These are phyloP conservation scores for Aristolochia fimbriata DNA, from an alignment of 164 flowering plant species.

Conservation along the genomic window DNA sequence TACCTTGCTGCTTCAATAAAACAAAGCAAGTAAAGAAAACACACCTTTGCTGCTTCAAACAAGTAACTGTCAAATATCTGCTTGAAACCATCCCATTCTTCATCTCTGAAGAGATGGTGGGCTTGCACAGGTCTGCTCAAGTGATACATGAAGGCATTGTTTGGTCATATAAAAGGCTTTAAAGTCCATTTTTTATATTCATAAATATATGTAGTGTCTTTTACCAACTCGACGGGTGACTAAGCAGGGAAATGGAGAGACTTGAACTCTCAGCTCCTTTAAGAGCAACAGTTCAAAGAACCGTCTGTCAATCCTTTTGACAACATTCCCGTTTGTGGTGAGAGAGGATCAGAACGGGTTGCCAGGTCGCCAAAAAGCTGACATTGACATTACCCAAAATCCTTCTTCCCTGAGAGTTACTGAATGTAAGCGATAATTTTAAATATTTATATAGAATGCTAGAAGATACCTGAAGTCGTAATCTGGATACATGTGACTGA, in stretches of 20 bases:
- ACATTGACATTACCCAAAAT: constrained; percentile 97
- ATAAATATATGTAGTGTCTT: constrained; percentile 18
- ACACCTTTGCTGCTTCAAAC: constrained; percentile 87
- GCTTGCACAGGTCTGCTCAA: constrained; percentile 78
- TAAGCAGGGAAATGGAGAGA: constrained; percentile 97
- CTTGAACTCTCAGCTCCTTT: constrained; percentile 98
- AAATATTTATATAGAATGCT: not conserved
- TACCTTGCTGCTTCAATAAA: too few species aligned
- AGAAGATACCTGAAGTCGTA: constrained; percentile 90
- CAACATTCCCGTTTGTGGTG: constrained; percentile 74
- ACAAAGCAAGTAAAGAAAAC: too few species aligned
- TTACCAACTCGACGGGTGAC: constrained; percentile 2
- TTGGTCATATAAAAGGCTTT: too few species aligned
- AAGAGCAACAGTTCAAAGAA: constrained; percentile 84
- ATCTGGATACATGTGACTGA: constrained; percentile 91
- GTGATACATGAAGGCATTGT: constrained; percentile 13
- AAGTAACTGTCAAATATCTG: constrained; percentile 78
- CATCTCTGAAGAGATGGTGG: constrained; percentile 83
- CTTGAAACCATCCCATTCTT: constrained; percentile 77
- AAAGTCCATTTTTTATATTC: not conserved
- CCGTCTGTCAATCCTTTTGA: constrained; percentile 98
- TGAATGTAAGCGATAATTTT: not conserved
- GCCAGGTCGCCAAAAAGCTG: constrained; percentile 92
- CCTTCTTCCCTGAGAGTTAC: constrained; percentile 24
- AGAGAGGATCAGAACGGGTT: constrained; percentile 68